These are phyloP conservation scores for Corymbia calophylla DNA, from an alignment of 441 rosid genomes.

Conservation along the genomic window DNA sequence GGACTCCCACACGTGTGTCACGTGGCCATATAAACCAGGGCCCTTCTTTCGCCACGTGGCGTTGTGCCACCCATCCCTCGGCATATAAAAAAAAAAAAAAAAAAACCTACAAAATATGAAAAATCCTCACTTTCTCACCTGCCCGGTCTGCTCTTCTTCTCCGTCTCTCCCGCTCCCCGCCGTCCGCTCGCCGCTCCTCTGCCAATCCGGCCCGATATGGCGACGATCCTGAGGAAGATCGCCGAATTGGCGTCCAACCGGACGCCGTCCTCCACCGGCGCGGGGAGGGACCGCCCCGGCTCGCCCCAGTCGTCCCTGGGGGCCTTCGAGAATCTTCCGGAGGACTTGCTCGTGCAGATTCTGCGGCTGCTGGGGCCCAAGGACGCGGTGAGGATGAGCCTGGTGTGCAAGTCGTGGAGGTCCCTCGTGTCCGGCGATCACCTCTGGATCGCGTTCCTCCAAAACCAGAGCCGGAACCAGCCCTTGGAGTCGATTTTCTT, in stretches of 20 bases:
- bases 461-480: slow-evolving; percentile 15
- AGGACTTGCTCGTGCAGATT: slow-evolving; percentile 53
- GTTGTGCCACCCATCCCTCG: too few species aligned
- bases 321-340: slow-evolving; percentile 48
- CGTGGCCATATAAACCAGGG: not conserved
- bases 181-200: too few species aligned
- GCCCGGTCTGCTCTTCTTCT: not conserved
- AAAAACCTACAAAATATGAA: not conserved
- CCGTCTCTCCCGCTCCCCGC: not conserved
- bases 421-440: slow-evolving; percentile 42
- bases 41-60: not conserved
- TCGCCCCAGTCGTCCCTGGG: slow-evolving; percentile 35
- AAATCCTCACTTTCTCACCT: not conserved
- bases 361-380: slow-evolving; percentile 46
- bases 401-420: slow-evolving; percentile 40
- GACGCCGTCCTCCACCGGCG: slow-evolving; percentile 5
- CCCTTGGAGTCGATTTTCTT: slow-evolving; percentile 60
- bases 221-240: not conserved
- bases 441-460: slow-evolving; percentile 62
- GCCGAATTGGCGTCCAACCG: slow-evolving; percentile 9
- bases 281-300: not conserved
- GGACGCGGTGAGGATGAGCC: slow-evolving; percentile 40
- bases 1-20: not conserved
- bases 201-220: not conserved
- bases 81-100: not conserved